These are phyloP conservation scores for Claviceps africana DNA, from an alignment of 2,329 filamentous ascomycete species.

Conservation along the genomic window DNA sequence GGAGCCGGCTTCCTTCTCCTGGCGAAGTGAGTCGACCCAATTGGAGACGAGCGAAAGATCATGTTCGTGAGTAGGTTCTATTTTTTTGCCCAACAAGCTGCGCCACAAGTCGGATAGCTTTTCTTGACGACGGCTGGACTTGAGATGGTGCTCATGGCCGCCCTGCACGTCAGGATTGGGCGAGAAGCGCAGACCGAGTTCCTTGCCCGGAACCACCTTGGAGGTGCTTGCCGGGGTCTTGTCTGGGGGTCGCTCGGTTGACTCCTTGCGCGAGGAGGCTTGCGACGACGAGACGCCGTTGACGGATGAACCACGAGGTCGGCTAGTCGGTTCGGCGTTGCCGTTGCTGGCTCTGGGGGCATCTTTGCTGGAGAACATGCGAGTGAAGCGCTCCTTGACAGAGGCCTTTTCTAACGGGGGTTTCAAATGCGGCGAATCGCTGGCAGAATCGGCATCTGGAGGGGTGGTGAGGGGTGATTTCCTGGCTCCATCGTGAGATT, in stretches of 20 bases:
- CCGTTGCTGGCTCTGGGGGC: constrained; percentile 21
- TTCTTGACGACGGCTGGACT: constrained; percentile 81
- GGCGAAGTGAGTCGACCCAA: constrained; percentile 89
- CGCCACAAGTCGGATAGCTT: constrained; percentile 89
- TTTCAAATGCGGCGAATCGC: constrained; percentile 15
- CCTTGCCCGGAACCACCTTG: constrained; percentile 18
- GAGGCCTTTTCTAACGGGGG: constrained; percentile 39
- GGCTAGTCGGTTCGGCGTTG: constrained; percentile 19
- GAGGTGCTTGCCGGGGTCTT: constrained; percentile 15
- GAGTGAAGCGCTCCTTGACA: constrained; percentile 49
- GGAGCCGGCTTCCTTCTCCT: constrained; percentile 71
- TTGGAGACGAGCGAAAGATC: constrained; percentile 86
- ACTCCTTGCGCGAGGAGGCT: constrained; percentile 29
- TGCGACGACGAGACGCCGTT: constrained; percentile 21
- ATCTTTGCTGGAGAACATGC: constrained; percentile 52
- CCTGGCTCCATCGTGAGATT: constrained; percentile 28
- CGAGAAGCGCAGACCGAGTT: constrained; percentile 36
- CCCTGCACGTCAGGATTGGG: constrained; percentile 41
- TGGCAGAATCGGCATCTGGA: constrained; percentile 22
- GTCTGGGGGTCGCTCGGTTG: constrained; percentile 17
- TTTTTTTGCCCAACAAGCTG: constrained; percentile 71
- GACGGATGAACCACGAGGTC: constrained; percentile 22
- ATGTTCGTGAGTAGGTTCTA: constrained; percentile 57
- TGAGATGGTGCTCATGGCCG: constrained; percentile 75
- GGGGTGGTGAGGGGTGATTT: constrained; percentile 27